phyloP scores from a whole-genome alignment of 116 monocot species.

The Phalaenopsis hybrid region DNA sequence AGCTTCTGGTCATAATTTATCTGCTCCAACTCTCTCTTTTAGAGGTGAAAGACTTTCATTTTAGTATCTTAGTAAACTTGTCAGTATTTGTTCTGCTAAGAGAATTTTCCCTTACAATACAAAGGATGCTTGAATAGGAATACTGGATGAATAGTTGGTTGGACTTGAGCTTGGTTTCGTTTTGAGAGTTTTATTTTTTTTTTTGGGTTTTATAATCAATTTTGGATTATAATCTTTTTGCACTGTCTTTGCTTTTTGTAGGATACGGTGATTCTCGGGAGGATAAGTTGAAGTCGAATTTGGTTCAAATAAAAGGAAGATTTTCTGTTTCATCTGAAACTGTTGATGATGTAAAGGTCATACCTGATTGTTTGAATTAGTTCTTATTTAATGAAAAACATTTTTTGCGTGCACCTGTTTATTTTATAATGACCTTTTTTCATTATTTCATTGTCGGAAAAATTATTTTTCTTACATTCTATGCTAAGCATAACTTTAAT shows the following conservation, averaged over 20 bases:
- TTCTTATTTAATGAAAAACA: not conserved
- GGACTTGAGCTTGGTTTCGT: not conserved
- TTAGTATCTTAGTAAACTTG: not conserved
- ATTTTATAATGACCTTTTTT: not conserved
- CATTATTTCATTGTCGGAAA: not conserved
- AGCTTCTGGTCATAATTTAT: slow-evolving; percentile 88
- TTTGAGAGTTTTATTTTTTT: not conserved
- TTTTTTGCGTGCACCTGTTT: not conserved
- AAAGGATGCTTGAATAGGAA: not conserved
- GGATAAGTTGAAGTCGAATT: slow-evolving; percentile 63
- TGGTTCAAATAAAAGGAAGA: slow-evolving; percentile 90
- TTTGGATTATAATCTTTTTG: not conserved
- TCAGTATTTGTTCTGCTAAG: not conserved
- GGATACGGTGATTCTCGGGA: slow-evolving; percentile 70
- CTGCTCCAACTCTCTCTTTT: slow-evolving; percentile 76
- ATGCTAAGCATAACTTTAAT: not conserved
- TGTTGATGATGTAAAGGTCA: slow-evolving; percentile 91
- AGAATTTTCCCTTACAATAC: not conserved
- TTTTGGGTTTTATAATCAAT: not conserved
- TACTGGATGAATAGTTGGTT: not conserved
- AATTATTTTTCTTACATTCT: not conserved
- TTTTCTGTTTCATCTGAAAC: slow-evolving; percentile 98
- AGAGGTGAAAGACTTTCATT: slow-evolving; percentile 27
- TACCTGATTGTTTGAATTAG: not conserved
- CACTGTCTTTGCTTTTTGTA: slow-evolving; percentile 18